Conservation (phyloP, 306 rosid genomes). For the Quercus variabilis region DNA sequence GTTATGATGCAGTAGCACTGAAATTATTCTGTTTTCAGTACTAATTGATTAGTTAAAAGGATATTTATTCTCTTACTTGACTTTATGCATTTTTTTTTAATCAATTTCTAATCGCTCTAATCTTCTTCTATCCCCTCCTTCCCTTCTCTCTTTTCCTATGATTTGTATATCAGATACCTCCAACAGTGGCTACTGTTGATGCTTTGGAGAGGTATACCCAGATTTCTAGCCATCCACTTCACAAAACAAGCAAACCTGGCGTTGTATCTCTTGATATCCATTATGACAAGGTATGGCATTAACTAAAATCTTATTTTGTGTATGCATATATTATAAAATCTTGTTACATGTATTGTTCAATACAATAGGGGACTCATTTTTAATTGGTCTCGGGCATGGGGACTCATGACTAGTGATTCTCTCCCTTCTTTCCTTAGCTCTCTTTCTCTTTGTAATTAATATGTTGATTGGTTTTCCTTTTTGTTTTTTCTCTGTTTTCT, state of each 20-base stretch:
- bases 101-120: background rate
- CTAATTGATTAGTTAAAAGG: background rate
- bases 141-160: background rate
- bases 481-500: too few relatives aligned
- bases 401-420: too few relatives aligned
- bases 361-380: too few relatives aligned
- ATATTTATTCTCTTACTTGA: background rate
- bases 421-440: too few relatives aligned
- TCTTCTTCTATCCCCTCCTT: too few relatives aligned
- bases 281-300: conserved; percentile 55
- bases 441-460: too few relatives aligned
- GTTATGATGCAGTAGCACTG: background rate
- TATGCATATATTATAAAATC: background rate
- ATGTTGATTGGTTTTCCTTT: too few relatives aligned
- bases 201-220: conserved; percentile 83
- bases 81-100: background rate
- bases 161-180: conserved; percentile 56
- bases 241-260: conserved; percentile 96
- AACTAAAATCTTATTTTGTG: background rate
- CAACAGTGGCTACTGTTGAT: conserved; percentile 81
- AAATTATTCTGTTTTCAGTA: background rate
- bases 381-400: too few relatives aligned
- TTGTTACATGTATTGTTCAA: background rate
- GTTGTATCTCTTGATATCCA: conserved; percentile 75
- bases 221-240: conserved; percentile 96